Conservation (phyloP, 805 yeast species). For the Candida sanyiensis region DNA sequence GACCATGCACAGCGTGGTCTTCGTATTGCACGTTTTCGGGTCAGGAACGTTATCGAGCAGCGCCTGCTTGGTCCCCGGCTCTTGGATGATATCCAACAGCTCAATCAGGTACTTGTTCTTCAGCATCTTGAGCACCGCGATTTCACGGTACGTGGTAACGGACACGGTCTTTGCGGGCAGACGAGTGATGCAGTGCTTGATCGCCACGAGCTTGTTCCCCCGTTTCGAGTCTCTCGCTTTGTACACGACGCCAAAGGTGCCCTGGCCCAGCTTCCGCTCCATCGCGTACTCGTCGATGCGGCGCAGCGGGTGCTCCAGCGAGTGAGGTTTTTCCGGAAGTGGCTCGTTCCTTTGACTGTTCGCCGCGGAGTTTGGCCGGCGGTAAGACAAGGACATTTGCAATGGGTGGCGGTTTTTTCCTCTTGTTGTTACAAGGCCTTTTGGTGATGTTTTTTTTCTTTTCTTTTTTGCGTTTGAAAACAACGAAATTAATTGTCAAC, state of each 20-base stretch:
- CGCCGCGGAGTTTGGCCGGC: not conserved
- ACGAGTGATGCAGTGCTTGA: constrained; percentile 66
- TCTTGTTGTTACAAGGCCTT: not conserved
- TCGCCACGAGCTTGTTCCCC: constrained; percentile 62
- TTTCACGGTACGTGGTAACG: constrained; percentile 90
- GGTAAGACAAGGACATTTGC: not conserved
- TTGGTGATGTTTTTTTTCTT: too few relatives aligned
- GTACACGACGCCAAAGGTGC: constrained; percentile 87
- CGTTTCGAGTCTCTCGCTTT: constrained; percentile 44
- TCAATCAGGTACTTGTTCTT: constrained; percentile 68
- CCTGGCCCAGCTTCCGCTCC: constrained; percentile 59
- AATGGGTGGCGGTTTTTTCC: not conserved
- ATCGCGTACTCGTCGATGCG: constrained; percentile 29
- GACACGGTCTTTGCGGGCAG: constrained; percentile 60
- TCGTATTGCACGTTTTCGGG: constrained; percentile 10
- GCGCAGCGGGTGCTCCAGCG: constrained; percentile 13
- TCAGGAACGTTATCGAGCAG: constrained; percentile 12
- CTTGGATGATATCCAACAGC: constrained; percentile 73
- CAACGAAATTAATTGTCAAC: not conserved
- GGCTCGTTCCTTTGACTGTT: not conserved
- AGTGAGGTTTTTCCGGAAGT: not conserved
- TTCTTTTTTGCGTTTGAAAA: not conserved
- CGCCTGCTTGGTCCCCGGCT: constrained; percentile 37
- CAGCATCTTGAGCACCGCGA: constrained; percentile 68
- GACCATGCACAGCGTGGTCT: constrained; percentile 65